Percentiles rank a stretch among this genome's conserved stretches.
Evolutionary conservation across 441 rosid species (phyloP).

Genomic region (Mallotus japonicus): DNA sequence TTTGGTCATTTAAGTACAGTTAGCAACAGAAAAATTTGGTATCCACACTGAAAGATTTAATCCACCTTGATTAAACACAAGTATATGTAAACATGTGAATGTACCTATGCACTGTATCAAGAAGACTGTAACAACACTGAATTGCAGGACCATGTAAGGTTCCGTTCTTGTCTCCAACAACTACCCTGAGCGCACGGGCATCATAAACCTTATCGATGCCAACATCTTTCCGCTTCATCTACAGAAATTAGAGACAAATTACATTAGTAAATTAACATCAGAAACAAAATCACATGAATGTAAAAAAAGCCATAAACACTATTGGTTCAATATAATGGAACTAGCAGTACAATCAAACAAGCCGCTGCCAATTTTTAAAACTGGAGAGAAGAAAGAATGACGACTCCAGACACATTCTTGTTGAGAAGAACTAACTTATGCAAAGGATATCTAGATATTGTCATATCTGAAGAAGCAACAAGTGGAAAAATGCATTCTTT

Average conservation of each 20-base stretch:
- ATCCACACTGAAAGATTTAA: background rate
- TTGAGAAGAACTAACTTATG: background rate
- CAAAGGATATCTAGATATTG: background rate
- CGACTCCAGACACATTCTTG: background rate
- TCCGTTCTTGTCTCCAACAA: constrained; percentile 74
- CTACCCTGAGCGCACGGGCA: constrained; percentile 74
- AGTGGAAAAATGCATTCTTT: background rate
- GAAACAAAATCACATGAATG: background rate
- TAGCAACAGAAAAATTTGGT: background rate
- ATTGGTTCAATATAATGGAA: background rate
- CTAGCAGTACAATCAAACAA: background rate
- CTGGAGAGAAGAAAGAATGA: background rate
- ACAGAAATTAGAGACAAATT: constrained; percentile 7
- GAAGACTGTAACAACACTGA: constrained; percentile 71
- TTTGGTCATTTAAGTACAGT: background rate
- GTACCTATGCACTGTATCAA: constrained; percentile 63
- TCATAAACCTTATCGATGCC: constrained; percentile 60
- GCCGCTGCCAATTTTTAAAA: no score
- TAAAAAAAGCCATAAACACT: background rate
- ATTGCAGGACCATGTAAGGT: constrained; percentile 71
- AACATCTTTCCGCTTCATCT: constrained; percentile 80
- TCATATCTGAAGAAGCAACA: background rate
- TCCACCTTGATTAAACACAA: background rate
- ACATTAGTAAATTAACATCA: background rate
- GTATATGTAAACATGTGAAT: constrained; percentile 7